phyloP scores from a whole-genome alignment of 2,329 filamentous ascomycete genomes.

The Penicillium thymicola region DNA sequence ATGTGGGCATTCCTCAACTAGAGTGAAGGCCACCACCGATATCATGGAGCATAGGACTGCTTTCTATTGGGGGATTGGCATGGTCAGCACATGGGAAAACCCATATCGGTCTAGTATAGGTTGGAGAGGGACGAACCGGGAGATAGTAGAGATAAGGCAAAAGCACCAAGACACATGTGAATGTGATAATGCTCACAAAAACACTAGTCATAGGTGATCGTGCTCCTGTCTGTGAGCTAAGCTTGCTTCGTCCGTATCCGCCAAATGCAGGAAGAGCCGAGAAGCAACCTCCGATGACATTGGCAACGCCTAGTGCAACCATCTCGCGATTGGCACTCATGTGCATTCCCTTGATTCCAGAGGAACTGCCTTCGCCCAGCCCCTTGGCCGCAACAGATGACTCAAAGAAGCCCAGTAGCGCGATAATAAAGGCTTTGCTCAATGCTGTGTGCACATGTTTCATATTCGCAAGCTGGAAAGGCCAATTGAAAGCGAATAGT shows the following conservation, averaged over 20 bases:
- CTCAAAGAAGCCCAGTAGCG: conserved; percentile 96
- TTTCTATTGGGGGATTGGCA: conserved; percentile 58
- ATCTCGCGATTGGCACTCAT: conserved; percentile 91
- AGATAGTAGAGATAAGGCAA: conserved; percentile 93
- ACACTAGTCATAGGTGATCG: conserved; percentile 92
- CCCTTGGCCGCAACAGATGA: conserved; percentile 95
- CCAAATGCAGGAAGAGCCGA: conserved; percentile 92
- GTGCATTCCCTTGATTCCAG: conserved; percentile 72
- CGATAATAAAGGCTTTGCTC: conserved; percentile 88
- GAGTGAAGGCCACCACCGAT: conserved; percentile 86
- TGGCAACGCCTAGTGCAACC: conserved; percentile 84
- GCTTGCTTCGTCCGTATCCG: conserved; percentile 92
- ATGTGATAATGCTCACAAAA: conserved; percentile 75
- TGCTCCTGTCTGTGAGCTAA: conserved; percentile 88
- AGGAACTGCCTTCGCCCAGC: conserved; percentile 60
- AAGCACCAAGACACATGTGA: conserved; percentile 76
- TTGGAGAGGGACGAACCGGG: conserved; percentile 62
- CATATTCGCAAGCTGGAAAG: conserved; percentile 73
- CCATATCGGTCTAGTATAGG: no score
- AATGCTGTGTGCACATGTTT: conserved; percentile 80
- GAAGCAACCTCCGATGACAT: conserved; percentile 87
- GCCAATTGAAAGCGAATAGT: conserved; percentile 79
- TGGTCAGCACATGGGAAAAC: background rate
- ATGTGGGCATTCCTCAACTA: conserved; percentile 92
- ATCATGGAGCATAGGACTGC: conserved; percentile 92